phyloP scores from a whole-genome alignment of 1,284 basidiomycete genomes.

The Puccinia triticina region DNA sequence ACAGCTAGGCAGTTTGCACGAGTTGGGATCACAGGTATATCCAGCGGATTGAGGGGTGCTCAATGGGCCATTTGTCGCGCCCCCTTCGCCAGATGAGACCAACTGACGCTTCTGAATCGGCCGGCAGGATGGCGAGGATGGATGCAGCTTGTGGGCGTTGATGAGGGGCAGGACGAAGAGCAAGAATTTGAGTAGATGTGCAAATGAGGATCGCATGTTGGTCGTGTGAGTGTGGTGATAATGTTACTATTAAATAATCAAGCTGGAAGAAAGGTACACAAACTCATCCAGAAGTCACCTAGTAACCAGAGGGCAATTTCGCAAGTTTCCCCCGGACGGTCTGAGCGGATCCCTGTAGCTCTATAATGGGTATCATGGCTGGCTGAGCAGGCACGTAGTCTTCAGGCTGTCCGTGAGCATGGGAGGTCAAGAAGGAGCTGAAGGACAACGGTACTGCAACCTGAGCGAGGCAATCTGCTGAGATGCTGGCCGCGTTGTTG shows the following conservation, averaged over 20 bases:
- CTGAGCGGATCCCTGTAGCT: too few relatives aligned
- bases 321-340: too few relatives aligned
- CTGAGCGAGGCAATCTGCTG: too few relatives aligned
- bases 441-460: too few relatives aligned
- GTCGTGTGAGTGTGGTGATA: neutral
- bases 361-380: too few relatives aligned
- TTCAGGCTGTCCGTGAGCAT: too few relatives aligned
- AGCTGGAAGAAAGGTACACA: too few relatives aligned
- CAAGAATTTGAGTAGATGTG: slow-evolving; percentile 5
- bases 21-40: slow-evolving; percentile 70
- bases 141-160: slow-evolving; percentile 13
- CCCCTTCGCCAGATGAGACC: slow-evolving; percentile 38
- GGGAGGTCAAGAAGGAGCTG: too few relatives aligned
- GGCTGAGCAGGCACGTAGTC: too few relatives aligned
- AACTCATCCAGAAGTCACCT: too few relatives aligned
- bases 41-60: slow-evolving; percentile 61
- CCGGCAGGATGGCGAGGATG: slow-evolving; percentile 29
- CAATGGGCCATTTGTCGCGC: slow-evolving; percentile 31
- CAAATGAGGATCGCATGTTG: slow-evolving; percentile 15
- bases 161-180: neutral
- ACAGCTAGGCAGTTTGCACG: slow-evolving; percentile 72
- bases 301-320: too few relatives aligned
- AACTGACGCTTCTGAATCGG: slow-evolving; percentile 50
- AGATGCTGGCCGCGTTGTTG: too few relatives aligned
- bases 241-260: neutral